phyloP scores from a whole-genome alignment of 257 asterid species.

The Sherardia arvensis region DNA sequence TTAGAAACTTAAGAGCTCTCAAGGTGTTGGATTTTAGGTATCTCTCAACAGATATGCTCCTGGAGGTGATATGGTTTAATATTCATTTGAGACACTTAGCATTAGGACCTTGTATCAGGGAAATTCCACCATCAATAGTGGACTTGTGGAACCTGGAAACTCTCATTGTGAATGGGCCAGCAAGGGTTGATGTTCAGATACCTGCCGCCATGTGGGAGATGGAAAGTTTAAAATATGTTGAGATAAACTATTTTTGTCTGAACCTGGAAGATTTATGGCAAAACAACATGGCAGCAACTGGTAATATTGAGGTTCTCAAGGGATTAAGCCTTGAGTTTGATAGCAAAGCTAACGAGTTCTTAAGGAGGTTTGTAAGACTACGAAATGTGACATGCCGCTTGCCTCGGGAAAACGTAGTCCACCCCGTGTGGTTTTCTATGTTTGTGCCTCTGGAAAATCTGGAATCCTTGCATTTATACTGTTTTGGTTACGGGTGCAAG shows the following conservation, averaged over 20 bases:
- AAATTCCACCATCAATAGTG: neutral
- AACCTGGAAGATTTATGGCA: neutral
- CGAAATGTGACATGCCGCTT: neutral
- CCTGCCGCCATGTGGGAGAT: neutral
- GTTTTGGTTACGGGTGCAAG: neutral
- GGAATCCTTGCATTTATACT: too few relatives aligned
- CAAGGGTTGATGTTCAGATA: neutral
- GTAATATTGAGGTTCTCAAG: neutral
- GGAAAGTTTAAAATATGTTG: too few relatives aligned
- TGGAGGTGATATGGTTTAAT: neutral
- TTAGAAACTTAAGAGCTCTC: neutral
- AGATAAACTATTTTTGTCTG: neutral
- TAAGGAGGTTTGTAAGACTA: neutral
- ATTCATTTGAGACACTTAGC: slow-evolving; percentile 2
- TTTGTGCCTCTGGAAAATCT: neutral
- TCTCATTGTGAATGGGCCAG: neutral
- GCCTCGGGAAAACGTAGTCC: too few relatives aligned
- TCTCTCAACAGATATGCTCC: neutral
- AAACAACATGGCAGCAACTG: too few relatives aligned
- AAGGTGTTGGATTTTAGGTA: neutral
- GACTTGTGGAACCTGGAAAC: neutral
- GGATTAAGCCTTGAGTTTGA: too few relatives aligned
- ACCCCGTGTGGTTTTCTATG: neutral
- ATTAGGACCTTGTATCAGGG: neutral
- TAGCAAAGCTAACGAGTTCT: neutral